A percentile compares a stretch with the other conserved stretches of the same genome.
phyloP scores from a whole-genome alignment of 2,329 filamentous ascomycete species.

The Xylaria sp. region DNA sequence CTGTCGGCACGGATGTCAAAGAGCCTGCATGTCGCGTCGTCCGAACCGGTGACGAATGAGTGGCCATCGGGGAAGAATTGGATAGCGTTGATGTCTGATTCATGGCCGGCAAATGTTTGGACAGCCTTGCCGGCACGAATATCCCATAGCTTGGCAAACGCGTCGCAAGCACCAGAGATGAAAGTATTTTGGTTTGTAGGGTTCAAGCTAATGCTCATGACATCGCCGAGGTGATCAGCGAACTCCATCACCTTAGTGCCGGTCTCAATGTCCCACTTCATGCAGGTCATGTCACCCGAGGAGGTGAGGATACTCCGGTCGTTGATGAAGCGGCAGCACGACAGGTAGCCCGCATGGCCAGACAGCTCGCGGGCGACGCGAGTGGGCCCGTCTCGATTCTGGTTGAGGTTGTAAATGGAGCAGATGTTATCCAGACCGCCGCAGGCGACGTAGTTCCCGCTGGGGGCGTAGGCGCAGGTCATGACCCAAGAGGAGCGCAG shows the following conservation, averaged over 20 bases:
- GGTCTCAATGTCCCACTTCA: constrained; percentile 99
- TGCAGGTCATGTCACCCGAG: constrained; percentile 99
- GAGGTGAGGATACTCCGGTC: constrained; percentile 97
- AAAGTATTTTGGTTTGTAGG: constrained; percentile 99
- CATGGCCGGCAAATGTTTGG: constrained; percentile 97
- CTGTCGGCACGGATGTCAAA: constrained; percentile 98
- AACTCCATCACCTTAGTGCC: constrained; percentile 98
- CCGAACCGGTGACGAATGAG: constrained; percentile 96
- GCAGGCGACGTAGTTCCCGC: constrained; percentile 97
- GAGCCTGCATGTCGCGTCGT: constrained; percentile 95
- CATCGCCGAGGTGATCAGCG: constrained; percentile 96
- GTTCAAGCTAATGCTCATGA: constrained; percentile 99
- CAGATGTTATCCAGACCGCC: constrained; percentile 99
- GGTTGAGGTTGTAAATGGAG: constrained; percentile 99
- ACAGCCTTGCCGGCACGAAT: constrained; percentile 98
- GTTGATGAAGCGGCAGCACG: constrained; percentile 98
- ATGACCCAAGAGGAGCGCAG: constrained; percentile 99
- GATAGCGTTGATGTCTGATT: constrained; percentile 99
- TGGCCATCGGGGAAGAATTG: constrained; percentile 99
- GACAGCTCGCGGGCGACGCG: constrained; percentile 95
- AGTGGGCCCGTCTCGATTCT: constrained; percentile 92
- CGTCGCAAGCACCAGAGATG: constrained; percentile 98
- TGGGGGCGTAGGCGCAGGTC: constrained; percentile 99
- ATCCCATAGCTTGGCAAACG: constrained; percentile 98
- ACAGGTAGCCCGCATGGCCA: constrained; percentile 95